These are phyloP conservation scores for Bryoerythrophyllum caledonicum DNA, from an alignment of 225 moss, liverwort and hornwort species.

Conservation along the genomic window DNA sequence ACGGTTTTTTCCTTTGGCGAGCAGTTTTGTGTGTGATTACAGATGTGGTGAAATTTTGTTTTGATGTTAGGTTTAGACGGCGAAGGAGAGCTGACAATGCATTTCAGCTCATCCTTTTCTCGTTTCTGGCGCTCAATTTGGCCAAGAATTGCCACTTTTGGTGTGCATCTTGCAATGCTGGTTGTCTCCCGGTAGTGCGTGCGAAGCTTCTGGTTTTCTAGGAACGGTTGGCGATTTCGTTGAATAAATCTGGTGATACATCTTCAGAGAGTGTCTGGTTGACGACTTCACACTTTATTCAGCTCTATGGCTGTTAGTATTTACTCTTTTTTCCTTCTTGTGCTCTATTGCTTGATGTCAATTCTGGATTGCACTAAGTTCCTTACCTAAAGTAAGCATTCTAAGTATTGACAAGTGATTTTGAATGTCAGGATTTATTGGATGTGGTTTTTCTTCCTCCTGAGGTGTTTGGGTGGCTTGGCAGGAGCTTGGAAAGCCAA, in stretches of 20 bases:
- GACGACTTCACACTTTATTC: not conserved
- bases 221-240: no score
- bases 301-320: not conserved
- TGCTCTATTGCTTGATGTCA: not conserved
- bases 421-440: not conserved
- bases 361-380: not conserved
- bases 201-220: no score
- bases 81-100: not conserved
- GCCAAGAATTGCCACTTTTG: no score
- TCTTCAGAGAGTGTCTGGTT: not conserved
- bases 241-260: no score
- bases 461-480: slow-evolving; percentile 8
- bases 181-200: no score
- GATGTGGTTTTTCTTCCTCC: not conserved
- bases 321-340: not conserved
- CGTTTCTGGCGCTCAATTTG: no score
- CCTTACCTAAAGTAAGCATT: not conserved
- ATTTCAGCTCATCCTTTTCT: not conserved
- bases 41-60: not conserved
- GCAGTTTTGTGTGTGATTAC: no score
- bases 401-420: no score
- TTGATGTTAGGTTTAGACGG: no score
- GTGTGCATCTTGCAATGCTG: no score
- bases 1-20: no score
- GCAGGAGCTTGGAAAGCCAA: slow-evolving; percentile 37